Conservation (phyloP, 176 grass and related monocot species). For the Oryza glaberrima region DNA sequence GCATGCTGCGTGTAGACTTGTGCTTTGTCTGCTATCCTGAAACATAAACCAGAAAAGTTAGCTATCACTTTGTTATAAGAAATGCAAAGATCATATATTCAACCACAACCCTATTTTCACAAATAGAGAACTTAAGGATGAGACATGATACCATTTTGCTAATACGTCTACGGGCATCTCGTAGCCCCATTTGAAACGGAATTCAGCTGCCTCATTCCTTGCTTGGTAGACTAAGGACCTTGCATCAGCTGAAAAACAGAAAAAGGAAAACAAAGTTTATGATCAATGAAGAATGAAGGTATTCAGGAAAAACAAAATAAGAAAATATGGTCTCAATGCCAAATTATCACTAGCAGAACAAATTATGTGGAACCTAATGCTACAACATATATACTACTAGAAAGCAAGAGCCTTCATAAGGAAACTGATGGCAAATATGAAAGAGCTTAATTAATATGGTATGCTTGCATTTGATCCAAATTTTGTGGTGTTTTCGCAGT, state of each 20-base stretch:
- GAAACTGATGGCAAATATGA: not conserved
- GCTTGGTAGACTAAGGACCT: constrained; percentile 97
- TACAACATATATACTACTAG: not conserved
- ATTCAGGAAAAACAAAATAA: not conserved
- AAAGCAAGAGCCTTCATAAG: not conserved
- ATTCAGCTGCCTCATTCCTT: constrained; percentile 98
- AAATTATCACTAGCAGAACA: not conserved
- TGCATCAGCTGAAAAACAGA: constrained; percentile 89
- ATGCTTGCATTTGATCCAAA: not conserved
- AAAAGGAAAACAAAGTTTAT: constrained; percentile 19
- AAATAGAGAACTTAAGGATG: constrained; percentile 6
- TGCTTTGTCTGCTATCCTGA: constrained; percentile 98
- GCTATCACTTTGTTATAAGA: not conserved
- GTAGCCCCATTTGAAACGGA: constrained; percentile 98
- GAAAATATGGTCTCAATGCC: not conserved
- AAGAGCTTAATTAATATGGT: not conserved
- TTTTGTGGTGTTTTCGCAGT: not conserved
- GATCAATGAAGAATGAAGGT: constrained; percentile 10
- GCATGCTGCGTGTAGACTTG: constrained; percentile 99
- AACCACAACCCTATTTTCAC: constrained; percentile 5
- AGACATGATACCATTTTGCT: constrained; percentile 71
- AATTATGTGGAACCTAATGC: not conserved
- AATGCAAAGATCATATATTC: not conserved
- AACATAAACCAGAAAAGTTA: constrained; percentile 39
- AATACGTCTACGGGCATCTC: constrained; percentile 98